Evolutionary conservation across 768 basidiomycete genomes (phyloP), one percentile per base, ranked within the genome.

Genomic region (Tulasnella sp.): DNA sequence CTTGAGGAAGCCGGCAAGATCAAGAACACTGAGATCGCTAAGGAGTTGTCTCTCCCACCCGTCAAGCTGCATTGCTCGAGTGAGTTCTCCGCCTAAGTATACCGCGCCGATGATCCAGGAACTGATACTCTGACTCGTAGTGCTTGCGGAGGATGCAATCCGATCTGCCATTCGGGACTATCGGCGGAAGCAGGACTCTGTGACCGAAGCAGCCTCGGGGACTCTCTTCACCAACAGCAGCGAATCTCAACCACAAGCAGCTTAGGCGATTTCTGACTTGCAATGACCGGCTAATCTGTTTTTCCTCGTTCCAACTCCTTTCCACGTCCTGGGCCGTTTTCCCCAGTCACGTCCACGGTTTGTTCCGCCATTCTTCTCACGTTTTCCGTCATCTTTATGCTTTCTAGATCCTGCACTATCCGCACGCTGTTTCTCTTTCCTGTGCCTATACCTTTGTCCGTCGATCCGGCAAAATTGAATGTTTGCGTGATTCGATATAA

Each of bases 21-120:
- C 82, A 98, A 96, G 86, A 99, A 99, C 87, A 99, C 98, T 15
- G 98, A 99, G 84, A 99, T 99, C 83, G 98, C 98, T 29, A 96
- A 98, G 86, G 98, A 99, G 85, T 86, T 99, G 23, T 93, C 93
- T 82, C 85, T 99, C 71, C 97, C 97, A 7, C 96, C 97, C 73
- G 97, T 99, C 82, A 99, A 99, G 85, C 89, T 96, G 23, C 94
- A 96, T 84, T 96, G 95, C 83, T 95, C 94, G 39, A 96, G 95
- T 96, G 81, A 73, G 92, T 88, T 51, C 26, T 42, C 29, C n/a
- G 23, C 26, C 32, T 40, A 16, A 42, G 9, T 32, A 3, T 61
- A 23, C 55, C 18, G 3, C 9, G 23, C 26, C 57, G 77, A 71
- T 29, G 37, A 35, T 16, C 32, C 0, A 72, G 40, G 42, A 20